Conservation (phyloP, 2,329 filamentous ascomycete species). For the Neurospora crassa region DNA sequence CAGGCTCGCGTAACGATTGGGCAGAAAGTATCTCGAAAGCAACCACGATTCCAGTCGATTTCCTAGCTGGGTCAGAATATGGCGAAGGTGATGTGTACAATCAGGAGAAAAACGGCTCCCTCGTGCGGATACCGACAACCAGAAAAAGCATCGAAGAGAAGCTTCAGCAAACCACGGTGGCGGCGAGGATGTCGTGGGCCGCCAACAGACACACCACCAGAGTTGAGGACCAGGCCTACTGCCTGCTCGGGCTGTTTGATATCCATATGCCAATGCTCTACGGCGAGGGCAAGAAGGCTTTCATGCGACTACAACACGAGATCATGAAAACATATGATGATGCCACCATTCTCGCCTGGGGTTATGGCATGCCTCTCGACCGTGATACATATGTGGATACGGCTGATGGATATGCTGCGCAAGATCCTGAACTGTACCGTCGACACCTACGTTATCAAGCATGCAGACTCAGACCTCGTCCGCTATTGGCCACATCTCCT, state of each 20-base stretch:
- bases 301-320: slow-evolving; percentile 2
- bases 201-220: slow-evolving; percentile 3
- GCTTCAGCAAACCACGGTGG: background rate
- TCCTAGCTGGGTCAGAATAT: background rate
- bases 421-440: background rate
- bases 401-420: background rate
- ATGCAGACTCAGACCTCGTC: background rate
- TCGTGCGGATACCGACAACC: background rate
- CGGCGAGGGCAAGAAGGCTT: slow-evolving; percentile 8
- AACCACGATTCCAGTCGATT: background rate
- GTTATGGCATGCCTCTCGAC: background rate
- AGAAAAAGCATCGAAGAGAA: background rate
- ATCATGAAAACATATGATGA: background rate
- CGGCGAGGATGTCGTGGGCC: slow-evolving; percentile 6
- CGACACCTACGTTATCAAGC: background rate
- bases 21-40: background rate
- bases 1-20: background rate
- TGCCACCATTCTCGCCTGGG: background rate
- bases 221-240: slow-evolving; percentile 4
- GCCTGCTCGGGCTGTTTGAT: slow-evolving; percentile 7
- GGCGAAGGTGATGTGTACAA: background rate
- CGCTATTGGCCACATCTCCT: background rate
- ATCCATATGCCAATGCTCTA: slow-evolving; percentile 8
- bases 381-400: background rate
- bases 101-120: background rate